Evolutionary conservation across 208 protist species (phyloP).

Genomic region (Crithidia acanthocephali): DNA sequence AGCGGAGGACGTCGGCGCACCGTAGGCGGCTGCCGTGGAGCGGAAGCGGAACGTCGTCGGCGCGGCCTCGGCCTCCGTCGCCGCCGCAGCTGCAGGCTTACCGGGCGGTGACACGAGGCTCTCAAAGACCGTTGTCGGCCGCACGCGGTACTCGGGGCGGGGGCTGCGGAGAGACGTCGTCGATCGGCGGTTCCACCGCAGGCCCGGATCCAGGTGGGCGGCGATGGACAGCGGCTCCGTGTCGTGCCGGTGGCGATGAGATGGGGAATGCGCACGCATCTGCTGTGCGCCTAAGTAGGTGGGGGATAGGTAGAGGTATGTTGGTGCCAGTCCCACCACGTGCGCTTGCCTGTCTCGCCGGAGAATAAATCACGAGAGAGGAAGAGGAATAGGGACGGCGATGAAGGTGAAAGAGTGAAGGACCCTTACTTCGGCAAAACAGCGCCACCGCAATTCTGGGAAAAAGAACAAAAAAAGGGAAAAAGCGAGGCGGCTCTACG

Average conservation of each 20-base stretch:
- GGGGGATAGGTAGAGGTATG: too few relatives aligned
- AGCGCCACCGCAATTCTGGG: too few relatives aligned
- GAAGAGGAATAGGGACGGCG: too few relatives aligned
- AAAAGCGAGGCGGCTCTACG: too few relatives aligned
- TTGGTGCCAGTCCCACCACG: too few relatives aligned
- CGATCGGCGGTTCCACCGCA: conserved; percentile 4
- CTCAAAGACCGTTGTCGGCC: neutral
- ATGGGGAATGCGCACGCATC: conserved; percentile 17
- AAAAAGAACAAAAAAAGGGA: too few relatives aligned
- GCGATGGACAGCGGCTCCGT: neutral
- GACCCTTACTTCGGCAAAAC: too few relatives aligned
- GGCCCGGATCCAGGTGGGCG: neutral
- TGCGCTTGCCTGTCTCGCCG: too few relatives aligned
- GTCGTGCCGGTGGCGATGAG: neutral
- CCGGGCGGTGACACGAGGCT: neutral
- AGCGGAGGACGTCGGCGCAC: neutral
- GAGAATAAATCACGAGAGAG: too few relatives aligned
- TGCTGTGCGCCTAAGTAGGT: too few relatives aligned
- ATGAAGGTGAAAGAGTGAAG: too few relatives aligned
- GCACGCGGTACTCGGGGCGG: neutral
- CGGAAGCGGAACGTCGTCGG: neutral
- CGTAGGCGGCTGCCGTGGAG: conserved; percentile 18
- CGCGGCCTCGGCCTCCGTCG: neutral
- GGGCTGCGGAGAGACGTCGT: neutral
- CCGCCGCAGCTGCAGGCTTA: neutral